Base-by-base conservation (phyloP, 352 stramenopile genomes). In the Elongisporangium anandrum region DNA sequence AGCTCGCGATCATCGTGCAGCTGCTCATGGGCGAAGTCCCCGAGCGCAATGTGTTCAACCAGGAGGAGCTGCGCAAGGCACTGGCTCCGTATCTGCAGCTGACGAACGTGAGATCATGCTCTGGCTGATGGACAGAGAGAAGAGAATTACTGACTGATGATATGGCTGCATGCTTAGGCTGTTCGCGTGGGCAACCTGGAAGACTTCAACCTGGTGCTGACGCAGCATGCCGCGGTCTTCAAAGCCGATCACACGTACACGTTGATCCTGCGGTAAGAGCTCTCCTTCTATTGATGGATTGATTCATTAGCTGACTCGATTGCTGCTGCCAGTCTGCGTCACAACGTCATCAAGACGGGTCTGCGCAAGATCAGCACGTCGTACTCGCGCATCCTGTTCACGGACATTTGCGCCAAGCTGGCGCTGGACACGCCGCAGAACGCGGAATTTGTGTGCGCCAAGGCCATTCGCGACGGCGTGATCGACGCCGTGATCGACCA, bases 281-380 rank as follows among this genome's bases (percentile, higher is more conserved):
- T 49, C 51, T 49, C 0, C 17, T 2, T 5, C 24, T 57, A 16
- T 4, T 59, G 1, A 23, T 48, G 15, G 10, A 41, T n/a, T 21
- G 13, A 6, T 19, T 57, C 17, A 20, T 52, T 10, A 20, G 63
- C 54, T 29, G 48, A 13, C 57, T 9, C 15, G 24, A 50, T 50
- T 34, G 21, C 7, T 52, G 24, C 34, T 63, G 16, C 7, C 58
- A 94, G 84, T 22, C 78, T 99, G 70, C 91, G 94, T 24, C 97
- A 99, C 75, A 98, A 98, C 66, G 97, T 99, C 20, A 98, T 99
- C 68, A 99, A 99, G 87, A 98, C 96, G 1, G 97, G 97, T 60
- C 85, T 99, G 47, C 88, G 97, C 60, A 98, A 98, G 65, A 97
- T 99, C 64, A 98, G 96, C 70, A 90, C 95, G 20, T 98, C 92